Percentiles rank a stretch among this genome's conserved stretches.
phyloP scores from a whole-genome alignment of 139 green algal genomes.

The Tetradesmus obliquus region DNA sequence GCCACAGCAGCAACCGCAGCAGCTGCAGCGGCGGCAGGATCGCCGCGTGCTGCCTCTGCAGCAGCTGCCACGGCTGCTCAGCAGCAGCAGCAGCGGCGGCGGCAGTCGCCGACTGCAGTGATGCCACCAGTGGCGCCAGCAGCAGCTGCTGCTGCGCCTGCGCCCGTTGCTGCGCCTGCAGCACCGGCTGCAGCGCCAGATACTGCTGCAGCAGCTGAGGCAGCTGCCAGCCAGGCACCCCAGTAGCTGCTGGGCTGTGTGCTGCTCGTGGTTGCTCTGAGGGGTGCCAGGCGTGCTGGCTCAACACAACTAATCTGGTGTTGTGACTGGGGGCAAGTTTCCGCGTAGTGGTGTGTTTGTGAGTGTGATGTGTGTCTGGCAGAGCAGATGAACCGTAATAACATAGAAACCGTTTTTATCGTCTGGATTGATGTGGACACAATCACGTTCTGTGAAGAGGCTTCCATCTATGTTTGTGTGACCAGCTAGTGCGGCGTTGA shows the following conservation, averaged over 20 bases:
- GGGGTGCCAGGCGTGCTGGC: too few species aligned
- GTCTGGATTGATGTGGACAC: too few species aligned
- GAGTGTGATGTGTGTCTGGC: too few species aligned
- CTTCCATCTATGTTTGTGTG: too few species aligned
- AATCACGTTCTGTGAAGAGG: too few species aligned
- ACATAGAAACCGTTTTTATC: too few species aligned
- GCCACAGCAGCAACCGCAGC: slow-evolving; percentile 9
- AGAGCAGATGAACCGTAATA: too few species aligned
- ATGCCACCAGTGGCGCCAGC: background rate
- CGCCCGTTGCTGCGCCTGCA: background rate
- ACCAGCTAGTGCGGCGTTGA: too few species aligned
- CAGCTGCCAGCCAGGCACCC: background rate
- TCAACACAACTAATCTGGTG: too few species aligned
- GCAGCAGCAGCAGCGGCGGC: background rate
- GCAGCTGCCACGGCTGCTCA: background rate
- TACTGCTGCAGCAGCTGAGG: background rate
- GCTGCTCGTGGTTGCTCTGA: too few species aligned
- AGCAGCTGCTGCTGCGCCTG: background rate
- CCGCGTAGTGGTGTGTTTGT: background rate
- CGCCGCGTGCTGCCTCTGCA: background rate
- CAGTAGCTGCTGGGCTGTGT: background rate
- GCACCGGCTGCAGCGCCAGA: background rate
- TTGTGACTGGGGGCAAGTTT: background rate
- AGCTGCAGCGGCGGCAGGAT: background rate
- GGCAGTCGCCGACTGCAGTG: background rate